Base-by-base conservation (phyloP, 2,329 filamentous ascomycete species). In the Beauveria bassiana region DNA sequence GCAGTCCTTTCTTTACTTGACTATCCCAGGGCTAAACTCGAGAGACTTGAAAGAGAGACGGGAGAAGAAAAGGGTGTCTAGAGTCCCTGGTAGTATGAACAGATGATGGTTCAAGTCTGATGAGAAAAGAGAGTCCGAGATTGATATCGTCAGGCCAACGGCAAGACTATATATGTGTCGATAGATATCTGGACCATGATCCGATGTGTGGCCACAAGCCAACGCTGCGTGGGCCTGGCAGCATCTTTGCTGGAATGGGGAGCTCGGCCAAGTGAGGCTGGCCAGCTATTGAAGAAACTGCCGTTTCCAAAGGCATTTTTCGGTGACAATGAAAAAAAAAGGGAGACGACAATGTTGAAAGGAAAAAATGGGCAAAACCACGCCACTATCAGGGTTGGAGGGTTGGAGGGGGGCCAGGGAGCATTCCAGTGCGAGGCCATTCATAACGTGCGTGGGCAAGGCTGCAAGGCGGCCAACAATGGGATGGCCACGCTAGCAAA, bases 161-260 rank as follows among this genome's bases (percentile, higher is more conserved):
- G 42, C n/a, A 26, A 49, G 42, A 59, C 20, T 59, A 62, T 62
- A 62, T 62, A 59, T 9, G 26, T 24, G 22, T 22, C 22, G 22
- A 10, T 34, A 34, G 22, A 5, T 4, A 24, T 5, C 7, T 14
- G n/a, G 20, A 46, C 18, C n/a, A 50, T 34, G 40, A 18, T 10
- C 46, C 31, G 34, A 8, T n/a, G 10, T n/a, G 42, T 45, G 3
- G 38, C 6, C 3, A 34, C 31, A 34, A 12, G 31, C 31, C 31
- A 34, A 12, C 12, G 31, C 31, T 34, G 31, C 31, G 31, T 34
- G 31, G 31, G 31, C 31, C 31, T 34, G 1, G 31, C 31, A 34
- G 60, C 60, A 58, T 58, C 38, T 10, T 34, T 53, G 40, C 24
- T 58, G 60, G 60, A 62, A 62, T 62, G 60, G 20, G n/a, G n/a